Percentiles rank a stretch among this genome's conserved stretches.
These are phyloP conservation scores for Sclerotinia glacialis DNA, from an alignment of 2,329 filamentous ascomycete species.

Conservation along the genomic window DNA sequence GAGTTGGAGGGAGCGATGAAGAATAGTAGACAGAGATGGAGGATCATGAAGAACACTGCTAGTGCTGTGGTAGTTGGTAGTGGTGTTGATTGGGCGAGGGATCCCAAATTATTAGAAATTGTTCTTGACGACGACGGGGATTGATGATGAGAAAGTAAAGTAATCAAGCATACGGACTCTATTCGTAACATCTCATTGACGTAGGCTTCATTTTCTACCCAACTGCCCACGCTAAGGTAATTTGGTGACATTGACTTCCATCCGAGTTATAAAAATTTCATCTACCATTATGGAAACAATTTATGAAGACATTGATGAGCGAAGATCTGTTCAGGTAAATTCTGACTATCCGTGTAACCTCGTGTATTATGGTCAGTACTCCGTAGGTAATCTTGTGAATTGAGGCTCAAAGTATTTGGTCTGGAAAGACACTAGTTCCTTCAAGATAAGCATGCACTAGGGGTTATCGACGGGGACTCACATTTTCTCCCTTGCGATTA, in stretches of 20 bases:
- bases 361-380: too few species aligned
- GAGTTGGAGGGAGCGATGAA: constrained; percentile 58
- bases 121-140: constrained; percentile 66
- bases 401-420: background rate
- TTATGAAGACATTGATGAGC: background rate
- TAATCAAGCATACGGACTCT: background rate
- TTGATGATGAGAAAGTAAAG: constrained; percentile 31
- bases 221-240: background rate
- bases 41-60: constrained; percentile 73
- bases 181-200: background rate
- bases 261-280: background rate
- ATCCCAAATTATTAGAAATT: constrained; percentile 64
- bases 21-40: constrained; percentile 64
- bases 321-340: background rate
- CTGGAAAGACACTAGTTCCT: constrained; percentile 1
- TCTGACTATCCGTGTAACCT: background rate
- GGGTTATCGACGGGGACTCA: background rate
- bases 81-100: constrained; percentile 75
- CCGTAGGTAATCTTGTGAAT: too few species aligned
- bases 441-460: constrained; percentile 11
- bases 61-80: constrained; percentile 77
- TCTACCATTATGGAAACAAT: background rate
- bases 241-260: background rate
- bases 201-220: background rate
- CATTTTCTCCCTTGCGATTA: background rate